Percentiles rank a stretch among this genome's conserved stretches.
phyloP scores from a whole-genome alignment of 177 flowering plant genomes.

The Vitis hybrid region DNA sequence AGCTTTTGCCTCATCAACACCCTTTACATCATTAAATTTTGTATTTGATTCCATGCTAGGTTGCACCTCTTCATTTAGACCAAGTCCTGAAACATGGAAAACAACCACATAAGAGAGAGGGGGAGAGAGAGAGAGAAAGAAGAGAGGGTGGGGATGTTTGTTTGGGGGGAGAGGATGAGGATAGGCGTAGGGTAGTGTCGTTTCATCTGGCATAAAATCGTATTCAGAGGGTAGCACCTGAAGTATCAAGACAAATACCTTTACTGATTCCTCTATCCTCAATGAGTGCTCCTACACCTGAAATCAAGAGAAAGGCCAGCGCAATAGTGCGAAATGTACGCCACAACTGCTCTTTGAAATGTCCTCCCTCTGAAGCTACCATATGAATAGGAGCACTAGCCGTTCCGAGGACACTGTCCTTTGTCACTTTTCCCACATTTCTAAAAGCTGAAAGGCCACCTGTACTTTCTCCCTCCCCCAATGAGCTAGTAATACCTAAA shows the following conservation, averaged over 20 bases:
- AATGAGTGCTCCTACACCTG: constrained; percentile 87
- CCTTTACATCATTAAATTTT: constrained; percentile 93
- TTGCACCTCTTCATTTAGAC: constrained; percentile 89
- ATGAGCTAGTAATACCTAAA: constrained; percentile 32
- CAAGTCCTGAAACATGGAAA: constrained; percentile 53
- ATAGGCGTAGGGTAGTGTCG: no score
- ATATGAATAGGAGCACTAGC: constrained; percentile 84
- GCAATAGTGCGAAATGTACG: constrained; percentile 80
- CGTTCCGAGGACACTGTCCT: constrained; percentile 83
- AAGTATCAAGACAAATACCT: constrained; percentile 45
- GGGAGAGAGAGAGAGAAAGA: no score
- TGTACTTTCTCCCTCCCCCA: constrained; percentile 50
- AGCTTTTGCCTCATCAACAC: constrained; percentile 98
- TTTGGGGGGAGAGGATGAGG: no score
- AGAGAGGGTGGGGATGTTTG: no score
- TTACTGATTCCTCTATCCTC: constrained; percentile 90
- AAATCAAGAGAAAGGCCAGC: constrained; percentile 73
- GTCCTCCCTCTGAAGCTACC: constrained; percentile 78
- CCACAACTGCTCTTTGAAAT: constrained; percentile 92
- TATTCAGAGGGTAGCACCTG: neutral
- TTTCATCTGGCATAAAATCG: neutral
- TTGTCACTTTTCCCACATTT: constrained; percentile 65
- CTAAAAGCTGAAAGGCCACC: constrained; percentile 66
- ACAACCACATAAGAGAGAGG: neutral
- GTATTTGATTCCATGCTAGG: constrained; percentile 89